Base-by-base conservation (phyloP, 2,329 filamentous ascomycete species). In the Zalaria sp. region DNA sequence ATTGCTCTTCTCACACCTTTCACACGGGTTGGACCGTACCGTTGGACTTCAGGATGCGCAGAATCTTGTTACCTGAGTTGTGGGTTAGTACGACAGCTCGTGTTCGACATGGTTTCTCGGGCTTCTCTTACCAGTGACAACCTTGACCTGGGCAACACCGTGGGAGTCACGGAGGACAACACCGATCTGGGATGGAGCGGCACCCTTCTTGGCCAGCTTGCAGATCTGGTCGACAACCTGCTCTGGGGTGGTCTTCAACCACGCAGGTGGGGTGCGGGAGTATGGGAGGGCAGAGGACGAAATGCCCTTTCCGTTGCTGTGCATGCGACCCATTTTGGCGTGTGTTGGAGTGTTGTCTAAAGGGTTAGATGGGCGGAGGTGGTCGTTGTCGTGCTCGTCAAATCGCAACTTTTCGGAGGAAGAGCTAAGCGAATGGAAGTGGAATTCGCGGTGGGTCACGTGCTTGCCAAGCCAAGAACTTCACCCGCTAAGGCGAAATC, bases 261-360 rank as follows among this genome's bases (percentile, higher is more conserved):
- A 98, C 57, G 88, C 77, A 49, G 91, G 89, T 52, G 87, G 67
- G 59, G 77, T 80, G 73, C 91, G 89, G 57, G 86, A 94, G 81
- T 96, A 98, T 64, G 93, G 91, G 71, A 96, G 73, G 62, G 91
- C 86, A 51, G 86, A 94, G 72, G 85, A 72, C 56, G 86, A 87
- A 73, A 98, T 98, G 71, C 91, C 93, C 85, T 96, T 96, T 75
- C 91, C 89, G 64, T 95, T 94, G 79, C 77, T 84, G 82, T 98
- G 93, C 82, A 96, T 81, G 77, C 89, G 81, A 81, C 88, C 86
- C 86, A 93, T 93, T 56, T 69, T 83, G 69, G 61, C 58, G 54
- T 18, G 58, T 56, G 44, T 43, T 51, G 38, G 49, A 44, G 46
- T 47, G 44, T 52, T 52, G 53, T 51, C 46, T 47, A 49, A 45